A percentile compares a stretch with the other conserved stretches of the same genome.
Evolutionary conservation across 2,329 filamentous ascomycete species (phyloP).

Genomic region (Apiospora malaysiana): DNA sequence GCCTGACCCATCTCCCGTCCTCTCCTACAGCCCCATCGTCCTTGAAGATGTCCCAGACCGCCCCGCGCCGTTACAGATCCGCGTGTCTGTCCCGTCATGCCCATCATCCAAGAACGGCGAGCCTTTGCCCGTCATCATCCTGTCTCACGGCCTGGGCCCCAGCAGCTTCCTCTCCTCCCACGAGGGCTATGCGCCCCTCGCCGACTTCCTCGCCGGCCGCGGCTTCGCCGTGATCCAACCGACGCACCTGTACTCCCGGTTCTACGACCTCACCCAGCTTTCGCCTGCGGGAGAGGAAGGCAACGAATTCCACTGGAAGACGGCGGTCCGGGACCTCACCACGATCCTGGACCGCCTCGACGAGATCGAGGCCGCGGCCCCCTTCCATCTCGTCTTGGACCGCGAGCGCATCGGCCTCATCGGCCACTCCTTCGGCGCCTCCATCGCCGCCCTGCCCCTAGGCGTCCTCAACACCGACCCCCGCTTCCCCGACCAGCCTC

Average conservation of each 20-base stretch:
- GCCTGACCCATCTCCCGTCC: constrained; percentile 36
- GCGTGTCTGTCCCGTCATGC: constrained; percentile 43
- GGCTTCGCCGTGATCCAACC: constrained; percentile 51
- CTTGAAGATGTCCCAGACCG: constrained; percentile 33
- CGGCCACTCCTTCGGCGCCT: constrained; percentile 47
- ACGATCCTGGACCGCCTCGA: constrained; percentile 46
- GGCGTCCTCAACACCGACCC: constrained; percentile 44
- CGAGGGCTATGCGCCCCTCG: constrained; percentile 48
- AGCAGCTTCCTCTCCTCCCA: constrained; percentile 48
- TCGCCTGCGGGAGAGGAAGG: constrained; percentile 29
- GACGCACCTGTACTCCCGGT: constrained; percentile 46
- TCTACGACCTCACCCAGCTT: constrained; percentile 28
- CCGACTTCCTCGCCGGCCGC: constrained; percentile 48
- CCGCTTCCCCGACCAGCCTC: constrained; percentile 30
- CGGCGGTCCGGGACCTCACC: constrained; percentile 43
- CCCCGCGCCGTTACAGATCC: constrained; percentile 35
- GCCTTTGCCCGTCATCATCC: constrained; percentile 46
- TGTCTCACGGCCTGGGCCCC: constrained; percentile 47
- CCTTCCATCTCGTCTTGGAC: constrained; percentile 39
- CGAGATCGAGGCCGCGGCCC: constrained; percentile 41
- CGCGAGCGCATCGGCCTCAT: constrained; percentile 40
- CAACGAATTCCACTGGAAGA: constrained; percentile 40
- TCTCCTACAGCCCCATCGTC: constrained; percentile 41
- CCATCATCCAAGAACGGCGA: constrained; percentile 31
- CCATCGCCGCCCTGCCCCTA: constrained; percentile 42